Evolutionary conservation across 768 basidiomycete genomes (phyloP).

Genomic region (Paxillus rubicundulus): DNA sequence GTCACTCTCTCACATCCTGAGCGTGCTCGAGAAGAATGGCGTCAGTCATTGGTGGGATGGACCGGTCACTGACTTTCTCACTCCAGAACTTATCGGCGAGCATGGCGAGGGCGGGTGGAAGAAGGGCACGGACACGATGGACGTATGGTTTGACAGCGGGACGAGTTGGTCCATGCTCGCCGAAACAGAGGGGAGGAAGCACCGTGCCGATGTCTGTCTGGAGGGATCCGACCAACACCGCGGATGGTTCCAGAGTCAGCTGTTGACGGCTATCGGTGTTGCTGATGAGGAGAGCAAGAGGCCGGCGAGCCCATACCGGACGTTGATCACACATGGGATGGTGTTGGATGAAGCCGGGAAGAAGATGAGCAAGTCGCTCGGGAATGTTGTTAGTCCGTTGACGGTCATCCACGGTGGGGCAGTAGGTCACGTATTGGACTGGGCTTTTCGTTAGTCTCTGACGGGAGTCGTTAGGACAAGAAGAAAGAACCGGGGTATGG

Average conservation of each 20-base stretch:
- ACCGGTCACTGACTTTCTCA: conserved; percentile 77
- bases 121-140: conserved; percentile 94
- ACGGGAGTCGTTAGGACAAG: conserved; percentile 44
- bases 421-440: conserved; percentile 40
- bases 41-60: conserved; percentile 92
- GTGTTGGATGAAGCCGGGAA: conserved; percentile 86
- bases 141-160: conserved; percentile 99
- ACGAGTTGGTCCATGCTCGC: conserved; percentile 86
- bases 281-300: conserved; percentile 13
- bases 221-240: conserved; percentile 98
- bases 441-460: background rate
- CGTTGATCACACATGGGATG: conserved; percentile 94
- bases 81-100: conserved; percentile 51
- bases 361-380: conserved; percentile 97
- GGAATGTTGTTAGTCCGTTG: conserved; percentile 87
- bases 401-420: conserved; percentile 74
- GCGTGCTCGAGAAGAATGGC: conserved; percentile 69
- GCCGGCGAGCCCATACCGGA: conserved; percentile 57
- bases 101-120: conserved; percentile 50
- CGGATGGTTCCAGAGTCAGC: conserved; percentile 97
- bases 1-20: conserved; percentile 73
- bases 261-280: conserved; percentile 73
- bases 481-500: conserved; percentile 80
- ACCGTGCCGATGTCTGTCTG: conserved; percentile 80
- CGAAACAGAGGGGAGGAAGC: conserved; percentile 35